A percentile compares a stretch with the other conserved stretches of the same genome.
Conservation (phyloP, 768 basidiomycete genomes). For the Basidioascus undulatus region DNA sequence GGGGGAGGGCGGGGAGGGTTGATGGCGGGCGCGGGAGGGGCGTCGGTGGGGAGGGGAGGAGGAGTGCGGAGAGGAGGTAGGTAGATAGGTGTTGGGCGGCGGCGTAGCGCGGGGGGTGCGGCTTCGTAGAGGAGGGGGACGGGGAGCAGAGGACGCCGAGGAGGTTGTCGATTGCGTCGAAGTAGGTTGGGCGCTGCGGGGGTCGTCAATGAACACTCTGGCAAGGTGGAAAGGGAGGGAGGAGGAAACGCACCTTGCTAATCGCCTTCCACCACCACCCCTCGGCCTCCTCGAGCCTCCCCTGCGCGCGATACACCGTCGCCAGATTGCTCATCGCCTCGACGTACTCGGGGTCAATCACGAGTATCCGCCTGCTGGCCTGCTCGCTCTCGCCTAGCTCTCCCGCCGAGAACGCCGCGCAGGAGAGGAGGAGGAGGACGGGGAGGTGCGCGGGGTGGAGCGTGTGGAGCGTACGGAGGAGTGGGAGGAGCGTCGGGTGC, state of each 20-base stretch:
- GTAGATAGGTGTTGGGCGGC: conserved; percentile 2
- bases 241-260: too few relatives aligned
- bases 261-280: conserved; percentile 24
- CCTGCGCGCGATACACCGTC: conserved; percentile 19
- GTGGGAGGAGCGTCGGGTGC: conserved; percentile 14
- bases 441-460: conserved; percentile 19
- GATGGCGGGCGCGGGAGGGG: not conserved
- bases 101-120: not conserved
- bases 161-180: conserved; percentile 18
- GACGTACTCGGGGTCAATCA: conserved; percentile 15
- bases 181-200: conserved; percentile 13
- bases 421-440: conserved; percentile 19
- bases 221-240: too few relatives aligned
- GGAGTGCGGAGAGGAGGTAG: conserved; percentile 8
- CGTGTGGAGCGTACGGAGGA: conserved; percentile 17
- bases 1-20: too few relatives aligned
- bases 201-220: too few relatives aligned
- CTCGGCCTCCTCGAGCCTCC: conserved; percentile 18
- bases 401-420: conserved; percentile 19
- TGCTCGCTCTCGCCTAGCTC: conserved; percentile 16
- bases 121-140: not conserved
- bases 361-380: conserved; percentile 13
- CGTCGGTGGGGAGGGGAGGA: conserved; percentile 2
- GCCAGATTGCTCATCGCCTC: conserved; percentile 25
- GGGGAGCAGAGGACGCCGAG: conserved; percentile 17